Evolutionary conservation across 345 rosid species (phyloP).

Genomic region (Hibiscus syriacus): DNA sequence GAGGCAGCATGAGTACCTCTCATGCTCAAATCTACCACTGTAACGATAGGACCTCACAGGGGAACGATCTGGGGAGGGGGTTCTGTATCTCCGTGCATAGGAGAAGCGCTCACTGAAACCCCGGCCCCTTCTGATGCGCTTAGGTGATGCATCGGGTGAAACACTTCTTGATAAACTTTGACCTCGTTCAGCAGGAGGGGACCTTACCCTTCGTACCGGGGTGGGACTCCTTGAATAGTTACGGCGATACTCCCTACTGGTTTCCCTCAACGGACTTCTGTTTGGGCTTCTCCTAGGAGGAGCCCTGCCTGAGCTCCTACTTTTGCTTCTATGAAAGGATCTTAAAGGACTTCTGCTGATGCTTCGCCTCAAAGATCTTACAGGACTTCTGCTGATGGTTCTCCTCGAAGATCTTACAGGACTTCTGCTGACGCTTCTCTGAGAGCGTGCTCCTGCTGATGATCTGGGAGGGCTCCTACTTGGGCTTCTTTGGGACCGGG

Average conservation of each 20-base stretch:
- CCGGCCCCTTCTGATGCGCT: conserved; percentile 86
- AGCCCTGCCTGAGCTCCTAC: conserved; percentile 57
- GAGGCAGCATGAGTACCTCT: conserved; percentile 36
- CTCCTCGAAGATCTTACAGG: conserved; percentile 38
- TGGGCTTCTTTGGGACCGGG: conserved; percentile 38
- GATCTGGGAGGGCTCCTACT: conserved; percentile 41
- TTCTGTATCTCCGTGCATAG: conserved; percentile 80
- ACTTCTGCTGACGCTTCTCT: conserved; percentile 54
- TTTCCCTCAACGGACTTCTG: conserved; percentile 50
- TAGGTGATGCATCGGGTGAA: conserved; percentile 71
- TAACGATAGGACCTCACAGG: conserved; percentile 69
- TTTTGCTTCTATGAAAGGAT: conserved; percentile 35
- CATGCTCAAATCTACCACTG: conserved; percentile 52
- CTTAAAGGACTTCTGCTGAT: conserved; percentile 52
- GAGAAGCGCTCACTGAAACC: conserved; percentile 89
- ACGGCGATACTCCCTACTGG: conserved; percentile 45
- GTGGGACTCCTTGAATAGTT: conserved; percentile 55
- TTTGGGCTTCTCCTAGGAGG: conserved; percentile 46
- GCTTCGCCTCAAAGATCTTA: conserved; percentile 46
- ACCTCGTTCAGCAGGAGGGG: conserved; percentile 47
- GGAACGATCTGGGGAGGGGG: conserved; percentile 85
- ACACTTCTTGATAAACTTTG: conserved; percentile 78
- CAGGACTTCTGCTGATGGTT: conserved; percentile 60
- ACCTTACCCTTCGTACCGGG: conserved; percentile 45
- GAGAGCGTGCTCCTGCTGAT: too few relatives aligned